phyloP scores from a whole-genome alignment of 23 red algal species.

The Agarophyton chilense region DNA sequence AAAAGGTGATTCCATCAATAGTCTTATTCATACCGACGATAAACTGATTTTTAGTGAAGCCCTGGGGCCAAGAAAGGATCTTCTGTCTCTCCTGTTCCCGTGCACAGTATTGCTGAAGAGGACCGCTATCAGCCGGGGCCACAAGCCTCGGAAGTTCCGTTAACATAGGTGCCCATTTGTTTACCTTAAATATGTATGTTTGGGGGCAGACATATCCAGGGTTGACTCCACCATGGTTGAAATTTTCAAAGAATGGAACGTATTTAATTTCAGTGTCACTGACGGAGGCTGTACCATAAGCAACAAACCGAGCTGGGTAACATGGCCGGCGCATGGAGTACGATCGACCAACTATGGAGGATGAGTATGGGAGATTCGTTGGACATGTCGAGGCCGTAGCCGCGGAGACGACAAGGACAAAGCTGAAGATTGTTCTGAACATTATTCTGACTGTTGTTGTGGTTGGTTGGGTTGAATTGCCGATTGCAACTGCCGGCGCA shows the following conservation, averaged over 20 bases:
- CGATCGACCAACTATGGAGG: neutral
- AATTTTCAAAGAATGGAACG: neutral
- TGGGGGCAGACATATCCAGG: neutral
- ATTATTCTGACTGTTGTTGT: neutral
- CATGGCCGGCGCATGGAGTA: neutral
- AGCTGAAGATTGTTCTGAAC: neutral
- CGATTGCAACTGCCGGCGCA: neutral
- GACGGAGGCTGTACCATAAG: neutral
- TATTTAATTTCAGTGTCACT: slow-evolving; percentile 6
- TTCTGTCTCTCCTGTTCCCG: neutral
- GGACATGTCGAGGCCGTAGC: neutral
- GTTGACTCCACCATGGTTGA: slow-evolving; percentile 6
- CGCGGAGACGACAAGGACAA: neutral
- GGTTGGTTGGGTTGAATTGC: neutral
- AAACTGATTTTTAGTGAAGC: neutral
- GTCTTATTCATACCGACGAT: neutral
- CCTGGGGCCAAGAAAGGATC: neutral
- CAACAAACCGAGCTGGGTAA: neutral
- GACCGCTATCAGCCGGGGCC: neutral
- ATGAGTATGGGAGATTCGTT: neutral
- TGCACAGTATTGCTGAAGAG: neutral
- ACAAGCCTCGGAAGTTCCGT: neutral
- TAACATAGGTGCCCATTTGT: neutral
- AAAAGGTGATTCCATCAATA: neutral
- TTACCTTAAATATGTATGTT: neutral